A percentile compares a stretch with the other conserved stretches of the same genome.
phyloP scores from a whole-genome alignment of 768 basidiomycete genomes.

The Termitomyces sp. region DNA sequence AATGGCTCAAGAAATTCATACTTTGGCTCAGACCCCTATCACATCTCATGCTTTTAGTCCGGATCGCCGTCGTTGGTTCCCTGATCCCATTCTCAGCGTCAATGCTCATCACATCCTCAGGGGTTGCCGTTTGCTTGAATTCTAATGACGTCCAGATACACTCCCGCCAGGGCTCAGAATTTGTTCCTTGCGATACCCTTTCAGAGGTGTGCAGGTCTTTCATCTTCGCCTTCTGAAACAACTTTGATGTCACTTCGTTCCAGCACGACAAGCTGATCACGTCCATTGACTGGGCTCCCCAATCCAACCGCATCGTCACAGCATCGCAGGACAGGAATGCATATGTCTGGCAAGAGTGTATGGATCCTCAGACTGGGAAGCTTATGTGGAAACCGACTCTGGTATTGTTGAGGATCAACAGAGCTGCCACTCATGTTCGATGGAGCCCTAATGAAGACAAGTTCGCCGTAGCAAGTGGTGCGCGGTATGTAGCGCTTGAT shows the following conservation, averaged over 20 bases:
- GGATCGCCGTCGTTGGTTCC: slow-evolving; percentile 72
- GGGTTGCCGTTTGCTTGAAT: slow-evolving; percentile 88
- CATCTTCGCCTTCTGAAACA: not conserved
- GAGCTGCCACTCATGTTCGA: slow-evolving; percentile 90
- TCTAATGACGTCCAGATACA: slow-evolving; percentile 85
- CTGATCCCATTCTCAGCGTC: not conserved
- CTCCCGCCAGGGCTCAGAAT: slow-evolving; percentile 56
- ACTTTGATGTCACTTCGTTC: not conserved
- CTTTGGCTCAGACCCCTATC: slow-evolving; percentile 76
- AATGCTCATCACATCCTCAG: slow-evolving; percentile 35
- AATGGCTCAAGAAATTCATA: slow-evolving; percentile 70
- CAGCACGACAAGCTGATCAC: slow-evolving; percentile 98
- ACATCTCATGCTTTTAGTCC: slow-evolving; percentile 90
- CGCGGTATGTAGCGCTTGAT: slow-evolving; percentile 49
- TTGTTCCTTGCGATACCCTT: slow-evolving; percentile 69
- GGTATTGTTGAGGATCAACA: slow-evolving; percentile 91
- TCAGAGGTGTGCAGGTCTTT: slow-evolving; percentile 58
- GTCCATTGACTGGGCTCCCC: slow-evolving; percentile 97
- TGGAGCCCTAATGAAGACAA: slow-evolving; percentile 99
- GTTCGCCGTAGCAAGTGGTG: slow-evolving; percentile 97
- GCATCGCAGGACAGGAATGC: slow-evolving; percentile 99
- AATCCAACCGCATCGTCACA: slow-evolving; percentile 95
- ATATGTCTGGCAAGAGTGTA: slow-evolving; percentile 91
- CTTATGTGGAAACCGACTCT: slow-evolving; percentile 91
- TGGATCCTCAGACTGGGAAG: slow-evolving; percentile 66